A percentile compares a stretch with the other conserved stretches of the same genome.
These are phyloP conservation scores for Centella asiatica DNA, from an alignment of 129 eudicot genomes.

Conservation along the genomic window DNA sequence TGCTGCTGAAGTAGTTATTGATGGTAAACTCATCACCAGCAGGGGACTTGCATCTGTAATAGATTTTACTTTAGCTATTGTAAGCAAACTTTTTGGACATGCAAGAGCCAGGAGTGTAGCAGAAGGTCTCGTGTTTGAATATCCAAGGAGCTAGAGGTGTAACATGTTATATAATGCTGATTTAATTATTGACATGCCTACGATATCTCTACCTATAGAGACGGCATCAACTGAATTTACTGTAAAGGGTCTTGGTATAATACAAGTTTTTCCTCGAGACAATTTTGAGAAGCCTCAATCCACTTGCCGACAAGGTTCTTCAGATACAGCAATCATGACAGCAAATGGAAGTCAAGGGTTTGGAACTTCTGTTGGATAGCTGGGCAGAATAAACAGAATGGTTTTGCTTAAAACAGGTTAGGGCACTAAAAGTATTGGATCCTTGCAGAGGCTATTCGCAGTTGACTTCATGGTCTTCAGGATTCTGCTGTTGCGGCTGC, in stretches of 20 bases:
- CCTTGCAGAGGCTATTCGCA: not conserved
- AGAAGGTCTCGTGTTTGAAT: conserved; percentile 79
- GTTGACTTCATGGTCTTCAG: not conserved
- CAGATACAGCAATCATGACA: not conserved
- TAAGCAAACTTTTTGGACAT: conserved; percentile 78
- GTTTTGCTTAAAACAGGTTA: not conserved
- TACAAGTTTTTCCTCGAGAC: not conserved
- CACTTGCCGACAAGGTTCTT: not conserved
- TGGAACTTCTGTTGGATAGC: not conserved
- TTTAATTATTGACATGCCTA: not conserved
- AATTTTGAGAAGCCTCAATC: not conserved
- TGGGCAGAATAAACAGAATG: not conserved
- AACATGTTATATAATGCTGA: not conserved
- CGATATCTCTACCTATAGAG: not conserved
- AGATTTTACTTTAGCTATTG: conserved; percentile 70
- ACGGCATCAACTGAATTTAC: not conserved
- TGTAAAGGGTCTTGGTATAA: not conserved
- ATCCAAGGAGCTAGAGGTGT: conserved; percentile 33
- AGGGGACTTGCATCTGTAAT: conserved; percentile 53
- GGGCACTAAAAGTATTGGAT: not conserved
- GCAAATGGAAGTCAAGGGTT: not conserved
- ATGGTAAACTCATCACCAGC: conserved; percentile 73
- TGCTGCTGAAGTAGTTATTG: conserved; percentile 55
- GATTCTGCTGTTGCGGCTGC: not conserved
- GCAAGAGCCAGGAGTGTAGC: conserved; percentile 96